Percentiles rank a stretch among this genome's conserved stretches.
phyloP scores from a whole-genome alignment of 169 alveolate genomes.

The Eimeria nieschulzi region DNA sequence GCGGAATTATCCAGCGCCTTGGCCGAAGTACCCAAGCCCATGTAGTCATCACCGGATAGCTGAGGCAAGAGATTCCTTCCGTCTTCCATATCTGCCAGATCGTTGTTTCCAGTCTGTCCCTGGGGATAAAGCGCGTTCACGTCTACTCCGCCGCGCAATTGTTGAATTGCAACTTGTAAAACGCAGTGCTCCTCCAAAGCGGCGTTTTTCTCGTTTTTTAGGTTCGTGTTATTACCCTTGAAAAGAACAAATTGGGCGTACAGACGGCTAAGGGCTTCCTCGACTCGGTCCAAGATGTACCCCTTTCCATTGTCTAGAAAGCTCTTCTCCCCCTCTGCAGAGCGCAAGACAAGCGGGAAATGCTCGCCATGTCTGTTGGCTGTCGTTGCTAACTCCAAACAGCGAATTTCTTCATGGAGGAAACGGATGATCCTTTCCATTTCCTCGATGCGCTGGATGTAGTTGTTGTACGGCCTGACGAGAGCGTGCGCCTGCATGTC shows the following conservation, averaged over 20 bases:
- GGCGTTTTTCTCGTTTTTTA: conserved; percentile 85
- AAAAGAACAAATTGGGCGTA: conserved; percentile 91
- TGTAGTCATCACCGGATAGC: background rate
- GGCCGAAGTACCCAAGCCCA: background rate
- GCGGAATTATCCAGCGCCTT: conserved; percentile 73
- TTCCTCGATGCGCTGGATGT: conserved; percentile 92
- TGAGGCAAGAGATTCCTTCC: background rate
- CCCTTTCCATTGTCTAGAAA: conserved; percentile 81
- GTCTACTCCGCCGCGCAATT: conserved; percentile 36
- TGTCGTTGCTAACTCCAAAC: conserved; percentile 60
- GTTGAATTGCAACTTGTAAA: conserved; percentile 56
- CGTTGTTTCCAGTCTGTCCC: background rate
- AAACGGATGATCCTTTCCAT: conserved; percentile 86
- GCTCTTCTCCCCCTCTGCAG: conserved; percentile 74
- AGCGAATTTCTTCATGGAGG: conserved; percentile 61
- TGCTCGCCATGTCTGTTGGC: conserved; percentile 12
- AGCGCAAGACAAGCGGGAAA: conserved; percentile 74
- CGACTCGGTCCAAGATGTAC: conserved; percentile 81
- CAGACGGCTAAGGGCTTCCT: conserved; percentile 83
- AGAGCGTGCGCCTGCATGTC: conserved; percentile 86
- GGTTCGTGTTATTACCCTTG: conserved; percentile 86
- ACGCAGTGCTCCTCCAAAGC: conserved; percentile 84
- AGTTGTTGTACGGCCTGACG: conserved; percentile 91
- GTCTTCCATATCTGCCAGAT: conserved; percentile 8
- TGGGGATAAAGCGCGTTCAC: conserved; percentile 8